Evolutionary conservation across 257 asterid species (phyloP).

Genomic region (Lavandula angustifolia): DNA sequence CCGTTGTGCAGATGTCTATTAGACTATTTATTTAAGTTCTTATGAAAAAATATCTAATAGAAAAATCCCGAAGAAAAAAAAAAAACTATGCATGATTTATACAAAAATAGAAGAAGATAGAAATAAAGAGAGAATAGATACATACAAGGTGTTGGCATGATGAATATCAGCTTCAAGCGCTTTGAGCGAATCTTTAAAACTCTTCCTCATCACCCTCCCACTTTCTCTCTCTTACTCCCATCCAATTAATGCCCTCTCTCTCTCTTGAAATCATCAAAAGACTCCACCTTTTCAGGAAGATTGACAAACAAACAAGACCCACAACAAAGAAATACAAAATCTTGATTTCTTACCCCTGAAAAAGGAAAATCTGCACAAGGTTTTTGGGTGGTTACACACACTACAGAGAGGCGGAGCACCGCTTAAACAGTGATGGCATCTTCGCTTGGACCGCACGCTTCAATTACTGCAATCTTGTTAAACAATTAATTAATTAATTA

Average conservation of each 20-base stretch:
- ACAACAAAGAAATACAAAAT: not conserved
- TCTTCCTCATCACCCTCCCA: slow-evolving; percentile 63
- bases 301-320: slow-evolving; percentile 23
- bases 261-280: not conserved
- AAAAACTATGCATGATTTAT: no score
- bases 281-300: not conserved
- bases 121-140: not conserved
- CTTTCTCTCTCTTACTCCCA: slow-evolving; percentile 35
- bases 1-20: not conserved
- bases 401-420: slow-evolving; percentile 14
- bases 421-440: slow-evolving; percentile 25
- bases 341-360: slow-evolving; percentile 16
- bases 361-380: slow-evolving; percentile 10
- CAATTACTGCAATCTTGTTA: slow-evolving; percentile 28
- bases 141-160: slow-evolving; percentile 87
- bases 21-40: not conserved
- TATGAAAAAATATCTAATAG: no score
- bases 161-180: slow-evolving; percentile 96
- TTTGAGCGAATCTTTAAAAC: slow-evolving; percentile 89
- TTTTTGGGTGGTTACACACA: slow-evolving; percentile 14
- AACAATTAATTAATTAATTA: not conserved
- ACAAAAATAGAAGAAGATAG: no score
- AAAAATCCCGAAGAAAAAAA: no score
- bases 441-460: slow-evolving; percentile 69
- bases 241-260: slow-evolving; percentile 33